Evolutionary conservation across 495 filamentous ascomycete genomes (phyloP), one percentile per base, ranked within the genome.

Genomic region (Podospora fimiseda): DNA sequence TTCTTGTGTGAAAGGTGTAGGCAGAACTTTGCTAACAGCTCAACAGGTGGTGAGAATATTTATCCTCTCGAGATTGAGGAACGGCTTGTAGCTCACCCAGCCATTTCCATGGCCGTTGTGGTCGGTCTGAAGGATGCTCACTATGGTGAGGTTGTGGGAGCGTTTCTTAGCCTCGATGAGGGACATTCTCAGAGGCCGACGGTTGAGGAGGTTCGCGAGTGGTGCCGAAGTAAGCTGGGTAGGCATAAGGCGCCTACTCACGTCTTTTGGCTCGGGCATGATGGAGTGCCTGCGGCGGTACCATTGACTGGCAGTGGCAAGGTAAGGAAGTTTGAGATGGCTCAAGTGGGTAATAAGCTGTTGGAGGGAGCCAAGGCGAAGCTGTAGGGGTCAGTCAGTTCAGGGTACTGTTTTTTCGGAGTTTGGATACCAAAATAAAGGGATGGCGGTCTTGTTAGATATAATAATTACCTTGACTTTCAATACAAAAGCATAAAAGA

Each of bases 1-100:
- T 59, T 53, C 48, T 19, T 22, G n/a, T 21, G 9, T n/a, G 14
- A 14, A 13, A 39, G 6, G 3, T 15, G 20, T 9, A 13, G 18
- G 27, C 36, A 11, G 33, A 37, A 27, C 40, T 52, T 18, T 48
- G 43, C n/a, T 19, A 38, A 41, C 39, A 40, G 51, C 27, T 16
- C 13, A 23, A 11, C 37, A 71, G 69, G 76, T 77, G 76, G 76
- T 44, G 76, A 79, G 60, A 79, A 79, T 58, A 86, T 87, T 53
- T 86, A 86, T 57, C 85, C 85, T 1, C 72, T 86, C 15, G 83
- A 88, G 60, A 86, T 87, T 51, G 85, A 88, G 67, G 80, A 84
- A 59, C 73, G 82, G n/a, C 69, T 88, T 4, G 57, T 78, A 1
- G 66, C 69, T 13, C 83, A 87, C 62, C 72, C 80, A 1, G 65